A percentile compares a stretch with the other conserved stretches of the same genome.
Conservation (phyloP, 768 basidiomycete genomes). For the Trametes meyenii region DNA sequence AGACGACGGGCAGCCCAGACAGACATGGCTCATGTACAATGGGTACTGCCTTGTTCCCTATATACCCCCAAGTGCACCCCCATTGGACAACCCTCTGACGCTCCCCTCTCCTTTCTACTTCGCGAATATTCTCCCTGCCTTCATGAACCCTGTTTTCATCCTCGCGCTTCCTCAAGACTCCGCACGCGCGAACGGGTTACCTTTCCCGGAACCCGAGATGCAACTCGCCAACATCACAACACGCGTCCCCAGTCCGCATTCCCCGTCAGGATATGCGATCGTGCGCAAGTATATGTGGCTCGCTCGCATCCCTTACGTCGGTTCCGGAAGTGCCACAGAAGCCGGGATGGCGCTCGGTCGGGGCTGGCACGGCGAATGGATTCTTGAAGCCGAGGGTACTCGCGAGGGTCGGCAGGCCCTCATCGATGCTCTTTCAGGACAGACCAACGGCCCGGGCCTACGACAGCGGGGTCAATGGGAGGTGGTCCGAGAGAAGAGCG, state of each 20-base stretch:
- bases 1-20: slow-evolving; percentile 20
- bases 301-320: slow-evolving; percentile 48
- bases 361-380: slow-evolving; percentile 80
- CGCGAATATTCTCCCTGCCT: slow-evolving; percentile 57
- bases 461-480: slow-evolving; percentile 45
- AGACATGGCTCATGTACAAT: slow-evolving; percentile 73
- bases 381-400: slow-evolving; percentile 80
- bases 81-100: slow-evolving; percentile 56
- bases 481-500: slow-evolving; percentile 63
- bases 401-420: slow-evolving; percentile 60
- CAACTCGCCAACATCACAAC: slow-evolving; percentile 47
- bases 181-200: slow-evolving; percentile 24
- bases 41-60: slow-evolving; percentile 65
- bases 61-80: slow-evolving; percentile 54
- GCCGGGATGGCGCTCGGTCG: slow-evolving; percentile 49
- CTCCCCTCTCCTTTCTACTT: slow-evolving; percentile 82
- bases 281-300: slow-evolving; percentile 71
- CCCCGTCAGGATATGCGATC: slow-evolving; percentile 58
- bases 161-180: slow-evolving; percentile 37
- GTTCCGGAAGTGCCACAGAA: slow-evolving; percentile 29
- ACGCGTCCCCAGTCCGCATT: slow-evolving; percentile 60
- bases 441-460: slow-evolving; percentile 31
- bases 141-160: slow-evolving; percentile 33
- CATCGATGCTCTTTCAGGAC: slow-evolving; percentile 55
- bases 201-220: slow-evolving; percentile 39